phyloP scores from a whole-genome alignment of 331 rosid species.

The Rosa hybrid region DNA sequence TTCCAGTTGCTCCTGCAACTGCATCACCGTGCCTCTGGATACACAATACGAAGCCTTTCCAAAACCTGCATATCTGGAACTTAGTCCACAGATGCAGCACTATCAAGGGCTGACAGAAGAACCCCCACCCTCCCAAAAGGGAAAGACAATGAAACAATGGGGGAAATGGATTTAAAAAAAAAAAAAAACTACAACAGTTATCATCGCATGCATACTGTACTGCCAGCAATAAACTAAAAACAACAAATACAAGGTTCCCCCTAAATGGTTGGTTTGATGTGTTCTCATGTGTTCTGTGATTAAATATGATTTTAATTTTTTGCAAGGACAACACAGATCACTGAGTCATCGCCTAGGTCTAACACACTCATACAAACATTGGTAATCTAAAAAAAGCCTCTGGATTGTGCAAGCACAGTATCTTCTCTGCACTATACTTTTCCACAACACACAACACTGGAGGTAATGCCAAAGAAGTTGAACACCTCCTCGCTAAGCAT shows the following conservation, averaged over 20 bases:
- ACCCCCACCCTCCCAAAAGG: background rate
- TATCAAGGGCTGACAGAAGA: background rate
- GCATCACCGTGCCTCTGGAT: background rate
- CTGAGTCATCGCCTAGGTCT: slow-evolving; percentile 41
- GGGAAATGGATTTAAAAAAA: background rate
- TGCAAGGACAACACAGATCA: slow-evolving; percentile 45
- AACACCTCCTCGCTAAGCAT: slow-evolving; percentile 38
- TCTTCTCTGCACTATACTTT: slow-evolving; percentile 59
- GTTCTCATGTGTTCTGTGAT: slow-evolving; percentile 32
- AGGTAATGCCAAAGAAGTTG: slow-evolving; percentile 39
- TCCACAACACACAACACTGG: slow-evolving; percentile 50
- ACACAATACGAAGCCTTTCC: background rate
- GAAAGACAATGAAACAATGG: background rate
- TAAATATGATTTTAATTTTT: slow-evolving; percentile 32
- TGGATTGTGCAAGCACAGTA: slow-evolving; percentile 56
- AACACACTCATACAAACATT: slow-evolving; percentile 46
- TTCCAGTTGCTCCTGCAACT: slow-evolving; percentile 14
- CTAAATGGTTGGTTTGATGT: slow-evolving; percentile 35
- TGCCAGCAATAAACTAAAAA: slow-evolving; percentile 36
- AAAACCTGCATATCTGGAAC: slow-evolving; percentile 3
- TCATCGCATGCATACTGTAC: slow-evolving; percentile 23
- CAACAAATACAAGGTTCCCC: slow-evolving; percentile 37
- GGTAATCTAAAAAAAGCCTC: slow-evolving; percentile 34
- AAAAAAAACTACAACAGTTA: slow-evolving; percentile 7
- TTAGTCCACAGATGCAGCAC: background rate